phyloP scores from a whole-genome alignment of 768 basidiomycete genomes.

The Leccinum ochraceum region DNA sequence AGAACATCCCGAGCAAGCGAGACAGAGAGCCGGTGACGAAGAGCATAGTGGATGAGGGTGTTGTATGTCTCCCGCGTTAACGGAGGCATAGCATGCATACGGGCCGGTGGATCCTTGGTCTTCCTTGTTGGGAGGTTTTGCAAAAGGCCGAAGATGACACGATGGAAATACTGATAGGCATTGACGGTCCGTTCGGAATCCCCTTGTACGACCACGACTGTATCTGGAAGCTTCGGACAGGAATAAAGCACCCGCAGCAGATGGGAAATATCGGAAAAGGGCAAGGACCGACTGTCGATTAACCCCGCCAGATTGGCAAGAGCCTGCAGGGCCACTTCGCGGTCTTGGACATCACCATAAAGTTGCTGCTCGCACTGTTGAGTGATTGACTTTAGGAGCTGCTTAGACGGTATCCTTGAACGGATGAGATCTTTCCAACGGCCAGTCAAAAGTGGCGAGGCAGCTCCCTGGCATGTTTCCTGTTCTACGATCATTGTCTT shows the following conservation, averaged over 20 bases:
- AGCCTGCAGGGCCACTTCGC: conserved; percentile 52
- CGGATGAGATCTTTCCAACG: conserved; percentile 23
- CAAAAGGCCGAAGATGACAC: conserved; percentile 45
- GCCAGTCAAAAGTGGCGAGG: conserved; percentile 17
- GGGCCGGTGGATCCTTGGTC: conserved; percentile 20
- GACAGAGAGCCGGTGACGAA: conserved; percentile 58
- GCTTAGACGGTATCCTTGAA: conserved; percentile 28
- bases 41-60: conserved; percentile 62
- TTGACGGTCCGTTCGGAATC: conserved; percentile 31
- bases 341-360: conserved; percentile 24
- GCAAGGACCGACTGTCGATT: conserved; percentile 51
- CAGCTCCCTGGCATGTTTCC: conserved; percentile 11
- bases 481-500: conserved; percentile 22
- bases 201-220: conserved; percentile 39
- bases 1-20: conserved; percentile 49
- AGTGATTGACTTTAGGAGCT: conserved; percentile 36
- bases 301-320: conserved; percentile 58
- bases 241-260: conserved; percentile 50
- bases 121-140: conserved; percentile 31
- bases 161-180: conserved; percentile 51
- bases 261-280: conserved; percentile 43
- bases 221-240: conserved; percentile 41
- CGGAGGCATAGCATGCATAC: conserved; percentile 27
- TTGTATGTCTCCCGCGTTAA: conserved; percentile 53
- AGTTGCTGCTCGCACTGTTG: conserved; percentile 33